Evolutionary conservation across 768 basidiomycete genomes (phyloP).

Genomic region (Lenzites betulinus): DNA sequence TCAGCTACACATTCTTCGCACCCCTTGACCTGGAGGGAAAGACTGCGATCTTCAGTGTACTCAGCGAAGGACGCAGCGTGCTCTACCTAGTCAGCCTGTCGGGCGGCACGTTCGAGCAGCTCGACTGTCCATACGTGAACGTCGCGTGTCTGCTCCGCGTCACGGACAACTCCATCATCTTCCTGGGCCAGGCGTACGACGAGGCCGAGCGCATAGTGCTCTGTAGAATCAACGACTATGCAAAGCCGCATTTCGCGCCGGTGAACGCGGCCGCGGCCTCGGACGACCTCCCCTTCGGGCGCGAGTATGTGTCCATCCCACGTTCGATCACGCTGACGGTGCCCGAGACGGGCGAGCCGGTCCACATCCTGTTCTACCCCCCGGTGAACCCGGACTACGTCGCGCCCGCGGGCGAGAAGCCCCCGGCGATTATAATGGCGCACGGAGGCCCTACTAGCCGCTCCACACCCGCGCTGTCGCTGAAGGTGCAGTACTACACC

Average conservation of each 20-base stretch:
- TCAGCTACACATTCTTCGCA: slow-evolving; percentile 52
- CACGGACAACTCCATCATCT: slow-evolving; percentile 39
- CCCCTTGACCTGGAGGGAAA: slow-evolving; percentile 40
- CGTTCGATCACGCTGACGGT: slow-evolving; percentile 47
- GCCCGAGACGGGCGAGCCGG: slow-evolving; percentile 37
- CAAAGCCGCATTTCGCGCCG: slow-evolving; percentile 28
- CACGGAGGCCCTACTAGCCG: slow-evolving; percentile 75
- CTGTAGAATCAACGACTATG: slow-evolving; percentile 31
- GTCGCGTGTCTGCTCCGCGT: slow-evolving; percentile 41
- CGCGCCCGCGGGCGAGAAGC: slow-evolving; percentile 51
- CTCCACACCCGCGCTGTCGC: slow-evolving; percentile 48
- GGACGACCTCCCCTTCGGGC: slow-evolving; percentile 26
- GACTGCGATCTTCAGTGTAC: slow-evolving; percentile 35
- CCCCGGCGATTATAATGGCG: slow-evolving; percentile 63
- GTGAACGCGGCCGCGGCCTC: slow-evolving; percentile 29
- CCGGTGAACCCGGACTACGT: slow-evolving; percentile 69
- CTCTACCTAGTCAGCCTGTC: slow-evolving; percentile 37
- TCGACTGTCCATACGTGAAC: slow-evolving; percentile 47
- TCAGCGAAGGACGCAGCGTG: slow-evolving; percentile 36
- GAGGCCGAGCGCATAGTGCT: slow-evolving; percentile 41
- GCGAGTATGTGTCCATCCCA: slow-evolving; percentile 48
- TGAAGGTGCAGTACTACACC: slow-evolving; percentile 66
- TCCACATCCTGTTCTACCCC: slow-evolving; percentile 67
- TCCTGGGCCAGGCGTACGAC: slow-evolving; percentile 46
- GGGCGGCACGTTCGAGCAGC: slow-evolving; percentile 30